Conservation (phyloP, 164 flowering plant genomes). For the Nymphaea thermarum region DNA sequence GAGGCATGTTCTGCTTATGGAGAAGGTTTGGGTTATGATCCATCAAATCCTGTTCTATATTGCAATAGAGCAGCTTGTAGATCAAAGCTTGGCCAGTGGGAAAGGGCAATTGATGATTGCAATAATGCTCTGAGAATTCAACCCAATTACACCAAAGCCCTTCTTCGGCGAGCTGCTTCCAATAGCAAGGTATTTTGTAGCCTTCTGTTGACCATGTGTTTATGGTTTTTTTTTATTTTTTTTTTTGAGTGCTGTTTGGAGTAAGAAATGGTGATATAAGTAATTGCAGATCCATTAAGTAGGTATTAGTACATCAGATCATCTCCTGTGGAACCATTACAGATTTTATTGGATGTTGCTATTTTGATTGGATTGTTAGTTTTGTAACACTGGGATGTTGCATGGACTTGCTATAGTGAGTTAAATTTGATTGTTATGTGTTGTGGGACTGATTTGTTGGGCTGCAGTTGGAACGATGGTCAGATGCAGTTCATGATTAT, state of each 20-base stretch:
- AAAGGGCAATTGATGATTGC: conserved; percentile 66
- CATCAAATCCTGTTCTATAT: conserved; percentile 64
- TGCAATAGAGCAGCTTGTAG: conserved; percentile 94
- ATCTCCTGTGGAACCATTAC: too few relatives aligned
- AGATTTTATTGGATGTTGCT: too few relatives aligned
- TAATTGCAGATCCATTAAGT: too few relatives aligned
- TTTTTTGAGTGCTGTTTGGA: neutral
- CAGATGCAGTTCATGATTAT: conserved; percentile 71
- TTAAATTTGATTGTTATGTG: neutral
- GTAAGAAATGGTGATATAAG: neutral
- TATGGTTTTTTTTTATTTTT: neutral
- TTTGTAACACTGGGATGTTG: too few relatives aligned
- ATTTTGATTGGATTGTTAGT: too few relatives aligned
- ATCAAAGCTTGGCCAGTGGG: conserved; percentile 73
- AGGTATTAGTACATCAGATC: too few relatives aligned
- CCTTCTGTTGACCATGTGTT: neutral
- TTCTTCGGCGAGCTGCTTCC: conserved; percentile 75
- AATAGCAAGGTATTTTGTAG: conserved; percentile 41
- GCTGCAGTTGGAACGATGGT: conserved; percentile 64
- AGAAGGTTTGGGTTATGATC: conserved; percentile 69
- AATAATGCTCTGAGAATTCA: conserved; percentile 62
- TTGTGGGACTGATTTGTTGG: neutral
- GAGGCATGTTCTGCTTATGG: conserved; percentile 81
- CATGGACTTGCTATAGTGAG: too few relatives aligned
- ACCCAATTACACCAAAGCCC: conserved; percentile 75